A percentile compares a stretch with the other conserved stretches of the same genome.
These are phyloP conservation scores for Ustilago nuda DNA, from an alignment of 1,284 basidiomycete genomes.

Conservation along the genomic window DNA sequence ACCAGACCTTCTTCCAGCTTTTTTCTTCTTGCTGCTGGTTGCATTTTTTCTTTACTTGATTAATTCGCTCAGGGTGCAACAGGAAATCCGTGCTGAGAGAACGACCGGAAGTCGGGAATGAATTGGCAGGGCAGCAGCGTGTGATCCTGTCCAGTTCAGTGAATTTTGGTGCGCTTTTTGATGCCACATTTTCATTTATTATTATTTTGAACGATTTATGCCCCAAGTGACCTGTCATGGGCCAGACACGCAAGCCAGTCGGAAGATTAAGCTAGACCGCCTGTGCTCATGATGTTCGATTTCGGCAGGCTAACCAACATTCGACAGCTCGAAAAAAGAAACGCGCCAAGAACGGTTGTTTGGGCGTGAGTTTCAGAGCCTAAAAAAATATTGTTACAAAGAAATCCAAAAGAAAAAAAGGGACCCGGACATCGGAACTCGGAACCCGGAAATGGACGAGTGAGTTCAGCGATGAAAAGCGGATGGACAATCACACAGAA, in stretches of 20 bases:
- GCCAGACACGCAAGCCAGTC: too few species aligned
- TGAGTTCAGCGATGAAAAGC: neutral
- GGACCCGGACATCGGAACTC: constrained; percentile 33
- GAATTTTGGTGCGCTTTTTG: neutral
- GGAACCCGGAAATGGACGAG: constrained; percentile 24
- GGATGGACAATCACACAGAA: constrained; percentile 1
- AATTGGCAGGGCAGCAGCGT: neutral
- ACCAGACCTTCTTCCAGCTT: neutral
- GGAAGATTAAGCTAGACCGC: too few species aligned
- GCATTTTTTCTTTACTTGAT: neutral
- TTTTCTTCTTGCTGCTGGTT: neutral
- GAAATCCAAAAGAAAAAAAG: constrained; percentile 6
- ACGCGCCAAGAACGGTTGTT: neutral
- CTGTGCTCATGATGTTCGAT: neutral
- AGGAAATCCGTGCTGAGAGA: too few species aligned
- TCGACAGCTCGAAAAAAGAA: neutral
- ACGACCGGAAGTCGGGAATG: neutral
- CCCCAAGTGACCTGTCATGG: too few species aligned
- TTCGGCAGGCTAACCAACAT: neutral
- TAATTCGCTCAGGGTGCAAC: too few species aligned
- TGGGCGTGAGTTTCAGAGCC: neutral
- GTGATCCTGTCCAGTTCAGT: neutral
- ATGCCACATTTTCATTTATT: too few species aligned
- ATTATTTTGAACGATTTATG: too few species aligned
- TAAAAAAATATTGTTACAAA: too few species aligned